These are phyloP conservation scores for Pochonia chlamydosporia DNA, from an alignment of 2,329 filamentous ascomycete species.

Conservation along the genomic window DNA sequence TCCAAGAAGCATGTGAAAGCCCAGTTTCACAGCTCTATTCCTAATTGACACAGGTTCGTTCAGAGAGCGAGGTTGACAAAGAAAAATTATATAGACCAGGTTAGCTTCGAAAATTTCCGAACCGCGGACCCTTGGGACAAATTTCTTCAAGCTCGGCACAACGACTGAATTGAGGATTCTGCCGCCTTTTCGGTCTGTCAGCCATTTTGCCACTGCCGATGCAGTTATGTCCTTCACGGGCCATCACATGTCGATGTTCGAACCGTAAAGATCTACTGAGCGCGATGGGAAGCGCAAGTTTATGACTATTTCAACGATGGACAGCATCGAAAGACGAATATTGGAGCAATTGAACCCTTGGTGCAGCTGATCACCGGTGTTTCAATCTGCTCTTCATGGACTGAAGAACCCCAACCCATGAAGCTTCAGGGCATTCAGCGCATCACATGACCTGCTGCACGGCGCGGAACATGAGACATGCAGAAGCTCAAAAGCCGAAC, in stretches of 20 bases:
- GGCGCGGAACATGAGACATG: neutral
- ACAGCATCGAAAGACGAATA: no score
- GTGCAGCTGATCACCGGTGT: neutral
- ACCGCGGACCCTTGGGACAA: neutral
- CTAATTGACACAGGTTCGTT: neutral
- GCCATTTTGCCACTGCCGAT: no score
- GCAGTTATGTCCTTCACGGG: neutral
- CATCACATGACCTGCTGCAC: neutral
- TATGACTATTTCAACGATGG: no score
- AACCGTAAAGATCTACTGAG: no score
- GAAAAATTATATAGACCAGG: neutral
- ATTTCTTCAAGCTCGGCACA: neutral
- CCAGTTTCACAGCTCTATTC: neutral
- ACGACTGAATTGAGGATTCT: neutral
- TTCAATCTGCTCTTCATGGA: neutral
- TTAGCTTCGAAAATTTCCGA: neutral
- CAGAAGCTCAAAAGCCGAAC: neutral
- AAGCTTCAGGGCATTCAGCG: neutral
- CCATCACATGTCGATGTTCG: neutral
- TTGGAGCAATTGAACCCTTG: no score
- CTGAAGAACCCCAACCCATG: neutral
- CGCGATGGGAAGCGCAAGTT: no score
- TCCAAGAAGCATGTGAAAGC: slow-evolving; percentile 2
- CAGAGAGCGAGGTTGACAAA: neutral
- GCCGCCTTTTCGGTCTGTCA: neutral